Evolutionary conservation across 352 stramenopile genomes (phyloP).

Genomic region (Globisporangium recalcitrans): DNA sequence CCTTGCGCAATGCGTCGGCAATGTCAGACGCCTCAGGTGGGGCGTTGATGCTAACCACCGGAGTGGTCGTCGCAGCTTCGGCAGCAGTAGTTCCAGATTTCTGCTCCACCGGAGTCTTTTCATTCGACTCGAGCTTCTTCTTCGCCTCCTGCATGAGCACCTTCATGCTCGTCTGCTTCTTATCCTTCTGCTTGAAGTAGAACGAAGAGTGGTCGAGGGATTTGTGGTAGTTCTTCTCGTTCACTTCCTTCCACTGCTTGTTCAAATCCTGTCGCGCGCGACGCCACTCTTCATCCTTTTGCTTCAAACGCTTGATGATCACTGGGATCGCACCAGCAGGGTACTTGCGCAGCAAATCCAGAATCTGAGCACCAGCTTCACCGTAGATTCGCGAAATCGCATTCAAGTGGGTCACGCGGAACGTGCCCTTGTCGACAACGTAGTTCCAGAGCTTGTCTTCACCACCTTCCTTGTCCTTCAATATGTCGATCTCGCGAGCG

Average conservation of each 20-base stretch:
- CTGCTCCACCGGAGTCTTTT: slow-evolving; percentile 31
- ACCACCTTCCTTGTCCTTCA: slow-evolving; percentile 57
- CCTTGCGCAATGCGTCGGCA: slow-evolving; percentile 56
- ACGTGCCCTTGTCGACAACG: slow-evolving; percentile 92
- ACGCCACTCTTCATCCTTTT: slow-evolving; percentile 98
- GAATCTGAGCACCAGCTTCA: slow-evolving; percentile 86
- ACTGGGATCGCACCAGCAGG: slow-evolving; percentile 96
- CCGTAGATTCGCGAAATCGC: slow-evolving; percentile 98
- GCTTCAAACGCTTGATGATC: slow-evolving; percentile 96
- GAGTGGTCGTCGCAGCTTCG: background rate
- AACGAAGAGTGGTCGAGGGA: slow-evolving; percentile 98
- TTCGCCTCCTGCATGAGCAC: slow-evolving; percentile 88
- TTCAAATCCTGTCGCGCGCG: slow-evolving; percentile 92
- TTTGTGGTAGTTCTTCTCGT: slow-evolving; percentile 98
- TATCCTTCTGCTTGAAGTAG: slow-evolving; percentile 98
- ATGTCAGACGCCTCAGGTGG: slow-evolving; percentile 51
- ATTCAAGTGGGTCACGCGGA: slow-evolving; percentile 96
- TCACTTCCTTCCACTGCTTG: slow-evolving; percentile 96
- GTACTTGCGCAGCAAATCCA: slow-evolving; percentile 96
- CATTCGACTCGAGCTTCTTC: slow-evolving; percentile 70
- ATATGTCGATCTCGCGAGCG: slow-evolving; percentile 90
- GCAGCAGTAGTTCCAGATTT: background rate
- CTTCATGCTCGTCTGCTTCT: slow-evolving; percentile 95
- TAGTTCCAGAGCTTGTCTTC: slow-evolving; percentile 84
- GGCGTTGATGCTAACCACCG: slow-evolving; percentile 23